Evolutionary conservation across 2,329 filamentous ascomycete species (phyloP), one percentile per base, ranked within the genome.

Genomic region (Talaromyces marneffei): DNA sequence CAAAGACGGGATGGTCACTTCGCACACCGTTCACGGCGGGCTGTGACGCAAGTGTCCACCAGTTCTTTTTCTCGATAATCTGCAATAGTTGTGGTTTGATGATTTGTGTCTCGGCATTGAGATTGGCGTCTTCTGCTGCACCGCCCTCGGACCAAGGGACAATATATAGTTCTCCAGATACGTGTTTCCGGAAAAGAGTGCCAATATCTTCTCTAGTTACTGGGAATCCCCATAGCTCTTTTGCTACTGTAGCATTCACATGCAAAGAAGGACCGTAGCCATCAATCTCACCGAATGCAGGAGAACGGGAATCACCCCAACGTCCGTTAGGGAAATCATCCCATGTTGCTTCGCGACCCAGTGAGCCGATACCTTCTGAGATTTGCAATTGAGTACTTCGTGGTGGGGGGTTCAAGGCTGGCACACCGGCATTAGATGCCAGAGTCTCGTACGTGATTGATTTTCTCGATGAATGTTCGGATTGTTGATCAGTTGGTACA

Each of bases 251-350:
- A n/a, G 91, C 86, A 0, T 90, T 91, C 72, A 97, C 91, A 77
- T 97, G 94, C 40, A 99, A 81, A 61, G 89, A 94, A n/a, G 95
- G 92, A 10, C 94, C 94, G 72, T 97, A 97, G n/a, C 93, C 93
- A 71, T 97, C 92, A 62, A 97, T 97, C 75, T 97, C 92, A 69
- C 93, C 93, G 72, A 96, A 97, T 0, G 93, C 93, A 1, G 92
- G 92, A 2, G 92, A 96, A 57, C 93, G 85, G 4, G 92, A 90
- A 70, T 97, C 93, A 72, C 93, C 93, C 87, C 93, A 97, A 60
- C 93, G 86, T 29, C 93, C 94, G 79, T 97, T 97, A 65, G 93
- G 93, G 75, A 92, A 99, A 69, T 99, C 94, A 70, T 99, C 94
- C 94, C 94, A 99, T 0, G 94, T 99, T 35, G 94, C 94, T 80